phyloP scores from a whole-genome alignment of 2,329 filamentous ascomycete species.

The Neoascochyta sp. region DNA sequence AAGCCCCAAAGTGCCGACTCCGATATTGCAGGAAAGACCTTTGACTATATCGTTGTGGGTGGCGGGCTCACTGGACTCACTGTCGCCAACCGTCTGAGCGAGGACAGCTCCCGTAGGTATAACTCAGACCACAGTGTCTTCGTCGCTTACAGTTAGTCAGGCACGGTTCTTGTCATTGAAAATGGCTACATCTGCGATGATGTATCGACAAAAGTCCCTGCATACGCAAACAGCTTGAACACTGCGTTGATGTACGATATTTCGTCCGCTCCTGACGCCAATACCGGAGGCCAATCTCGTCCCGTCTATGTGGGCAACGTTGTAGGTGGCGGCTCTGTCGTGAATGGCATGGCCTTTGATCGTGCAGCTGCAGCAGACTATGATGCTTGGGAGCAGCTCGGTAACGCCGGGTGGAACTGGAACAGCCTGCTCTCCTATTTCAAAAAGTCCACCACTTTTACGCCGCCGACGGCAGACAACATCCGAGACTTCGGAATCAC shows the following conservation, averaged over 20 bases:
- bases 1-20: conserved; percentile 6
- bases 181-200: conserved; percentile 23
- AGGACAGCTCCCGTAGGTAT: conserved; percentile 18
- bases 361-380: conserved; percentile 38
- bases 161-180: conserved; percentile 27
- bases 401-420: conserved; percentile 49
- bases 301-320: conserved; percentile 22
- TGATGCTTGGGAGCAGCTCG: conserved; percentile 56
- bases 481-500: conserved; percentile 20
- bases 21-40: conserved; percentile 18
- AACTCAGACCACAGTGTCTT: not conserved
- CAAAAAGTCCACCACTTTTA: conserved; percentile 29
- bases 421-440: conserved; percentile 28
- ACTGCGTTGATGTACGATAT: conserved; percentile 23
- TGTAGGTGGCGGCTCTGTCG: conserved; percentile 37
- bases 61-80: conserved; percentile 30
- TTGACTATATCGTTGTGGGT: conserved; percentile 33
- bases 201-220: conserved; percentile 19
- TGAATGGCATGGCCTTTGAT: conserved; percentile 42
- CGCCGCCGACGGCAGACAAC: conserved; percentile 10
- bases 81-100: conserved; percentile 31
- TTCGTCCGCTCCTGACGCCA: conserved; percentile 17
- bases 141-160: conserved; percentile 9
- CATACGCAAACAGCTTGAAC: conserved; percentile 22
- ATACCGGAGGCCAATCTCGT: conserved; percentile 11